Base-by-base conservation (phyloP, 2,329 filamentous ascomycete genomes). In the Penicillium capsulatum region DNA sequence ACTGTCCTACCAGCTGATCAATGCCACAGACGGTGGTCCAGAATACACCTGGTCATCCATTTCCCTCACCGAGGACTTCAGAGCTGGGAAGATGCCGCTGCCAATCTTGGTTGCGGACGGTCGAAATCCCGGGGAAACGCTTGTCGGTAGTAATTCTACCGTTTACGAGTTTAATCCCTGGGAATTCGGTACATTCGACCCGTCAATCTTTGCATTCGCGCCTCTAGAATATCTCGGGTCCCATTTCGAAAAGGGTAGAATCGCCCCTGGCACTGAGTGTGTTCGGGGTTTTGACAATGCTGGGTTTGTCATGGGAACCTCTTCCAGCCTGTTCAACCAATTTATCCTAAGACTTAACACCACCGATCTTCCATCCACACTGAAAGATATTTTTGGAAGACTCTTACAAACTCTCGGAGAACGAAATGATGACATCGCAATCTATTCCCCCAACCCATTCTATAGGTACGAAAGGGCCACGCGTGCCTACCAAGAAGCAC, bases 261-360 rank as follows among this genome's bases (percentile, higher is more conserved):
- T 58, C 9, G 63, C 87, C n/a, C 64, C 72, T 0, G 56, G 69
- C 7, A 55, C 69, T 38, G 71, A 74, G 19, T 92, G 86, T 55
- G 73, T 89, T 11, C 70, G 72, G 4, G 86, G 86, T 1, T 86
- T 87, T 47, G 86, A 92, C 63, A 85, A 87, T 51, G 74, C 75
- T 20, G 84, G 84, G 7, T 92, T 77, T 55, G 70, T 91, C 20
- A 85, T 89, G 78, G 86, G 86, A 24, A 32, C 34, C 1, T 90
- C 86, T 0, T 85, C 80, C 17, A 36, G 22, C 5, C 14, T 30
- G 7, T 29, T 40, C 11, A 36, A 36, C 26, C 34, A 36, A 15
- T 26, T 27, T 8, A 29, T 36, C 7, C 26, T 36, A n/a, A 20
- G n/a, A 8, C 17, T 36, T n/a, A 36, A 29, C 26, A 17, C 15